These are phyloP conservation scores for Arabidopsis hybrid DNA, from an alignment of 441 rosid genomes.

Conservation along the genomic window DNA sequence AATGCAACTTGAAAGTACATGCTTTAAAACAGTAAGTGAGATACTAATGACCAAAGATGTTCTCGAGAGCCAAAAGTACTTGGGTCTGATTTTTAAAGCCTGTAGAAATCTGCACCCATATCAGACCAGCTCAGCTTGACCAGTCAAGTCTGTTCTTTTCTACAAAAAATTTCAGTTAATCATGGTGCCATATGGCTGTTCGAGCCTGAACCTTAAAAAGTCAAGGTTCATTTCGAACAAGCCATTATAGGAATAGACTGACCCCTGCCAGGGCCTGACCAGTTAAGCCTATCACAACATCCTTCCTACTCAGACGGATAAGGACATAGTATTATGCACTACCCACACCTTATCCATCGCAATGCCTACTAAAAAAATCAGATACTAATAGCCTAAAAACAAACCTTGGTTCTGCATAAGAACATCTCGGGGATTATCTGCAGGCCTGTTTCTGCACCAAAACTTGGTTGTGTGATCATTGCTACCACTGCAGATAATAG, in stretches of 20 bases:
- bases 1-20: conserved; percentile 7
- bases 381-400: conserved; percentile 9
- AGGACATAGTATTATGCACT: not conserved
- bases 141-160: not conserved
- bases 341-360: conserved; percentile 13
- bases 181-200: conserved; percentile 9
- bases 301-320: conserved; percentile 21
- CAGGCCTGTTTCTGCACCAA: conserved; percentile 99
- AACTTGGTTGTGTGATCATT: conserved; percentile 93
- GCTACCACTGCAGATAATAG: conserved; percentile 86
- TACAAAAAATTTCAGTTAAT: not conserved
- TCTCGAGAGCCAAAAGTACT: not conserved
- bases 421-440: conserved; percentile 89
- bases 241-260: not conserved
- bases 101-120: conserved; percentile 1
- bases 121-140: not conserved
- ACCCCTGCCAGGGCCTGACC: not conserved
- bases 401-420: conserved; percentile 83
- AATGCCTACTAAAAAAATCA: not conserved
- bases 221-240: not conserved
- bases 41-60: conserved; percentile 12
- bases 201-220: conserved; percentile 9
- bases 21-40: not conserved
- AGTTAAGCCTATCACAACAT: conserved; percentile 30
- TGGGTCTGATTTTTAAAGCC: conserved; percentile 6